phyloP scores from a whole-genome alignment of 257 asterid species.

The Eustoma russellianum region DNA sequence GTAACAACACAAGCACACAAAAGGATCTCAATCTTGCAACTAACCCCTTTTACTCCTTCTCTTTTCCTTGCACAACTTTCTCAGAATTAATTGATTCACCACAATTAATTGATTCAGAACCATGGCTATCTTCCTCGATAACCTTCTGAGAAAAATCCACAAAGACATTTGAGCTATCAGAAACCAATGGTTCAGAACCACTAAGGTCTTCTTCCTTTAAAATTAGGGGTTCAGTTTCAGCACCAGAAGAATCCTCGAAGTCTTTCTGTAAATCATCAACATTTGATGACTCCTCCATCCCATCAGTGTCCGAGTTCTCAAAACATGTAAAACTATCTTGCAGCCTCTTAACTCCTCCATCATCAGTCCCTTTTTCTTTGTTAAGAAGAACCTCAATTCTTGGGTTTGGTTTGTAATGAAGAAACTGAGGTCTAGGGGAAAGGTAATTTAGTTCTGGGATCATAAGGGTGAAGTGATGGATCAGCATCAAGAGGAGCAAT shows the following conservation, averaged over 20 bases:
- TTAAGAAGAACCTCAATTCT: slow-evolving; percentile 41
- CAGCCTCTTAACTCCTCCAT: slow-evolving; percentile 17
- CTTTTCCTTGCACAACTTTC: slow-evolving; percentile 20
- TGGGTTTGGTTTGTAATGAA: slow-evolving; percentile 65
- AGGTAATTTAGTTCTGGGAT: slow-evolving; percentile 73
- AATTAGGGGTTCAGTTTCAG: slow-evolving; percentile 11
- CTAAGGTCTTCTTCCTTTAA: slow-evolving; percentile 8
- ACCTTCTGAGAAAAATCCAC: neutral
- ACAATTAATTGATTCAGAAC: too few relatives aligned
- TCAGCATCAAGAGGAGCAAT: slow-evolving; percentile 77
- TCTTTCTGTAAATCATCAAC: slow-evolving; percentile 28
- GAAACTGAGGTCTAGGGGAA: slow-evolving; percentile 83
- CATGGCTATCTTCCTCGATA: too few relatives aligned
- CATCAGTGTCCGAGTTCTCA: slow-evolving; percentile 40
- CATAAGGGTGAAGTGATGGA: slow-evolving; percentile 66
- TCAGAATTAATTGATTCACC: slow-evolving; percentile 5
- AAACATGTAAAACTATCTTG: slow-evolving; percentile 36
- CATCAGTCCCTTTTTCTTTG: slow-evolving; percentile 30
- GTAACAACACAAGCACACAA: slow-evolving; percentile 28
- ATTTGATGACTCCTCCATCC: slow-evolving; percentile 26
- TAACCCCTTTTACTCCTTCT: slow-evolving; percentile 20
- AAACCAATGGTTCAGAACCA: slow-evolving; percentile 14
- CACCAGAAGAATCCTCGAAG: slow-evolving; percentile 20
- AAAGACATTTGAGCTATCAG: neutral
- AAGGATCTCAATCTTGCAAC: slow-evolving; percentile 22